A percentile compares a stretch with the other conserved stretches of the same genome.
Evolutionary conservation across 2,329 filamentous ascomycete species (phyloP).

Genomic region (Fusarium musae): DNA sequence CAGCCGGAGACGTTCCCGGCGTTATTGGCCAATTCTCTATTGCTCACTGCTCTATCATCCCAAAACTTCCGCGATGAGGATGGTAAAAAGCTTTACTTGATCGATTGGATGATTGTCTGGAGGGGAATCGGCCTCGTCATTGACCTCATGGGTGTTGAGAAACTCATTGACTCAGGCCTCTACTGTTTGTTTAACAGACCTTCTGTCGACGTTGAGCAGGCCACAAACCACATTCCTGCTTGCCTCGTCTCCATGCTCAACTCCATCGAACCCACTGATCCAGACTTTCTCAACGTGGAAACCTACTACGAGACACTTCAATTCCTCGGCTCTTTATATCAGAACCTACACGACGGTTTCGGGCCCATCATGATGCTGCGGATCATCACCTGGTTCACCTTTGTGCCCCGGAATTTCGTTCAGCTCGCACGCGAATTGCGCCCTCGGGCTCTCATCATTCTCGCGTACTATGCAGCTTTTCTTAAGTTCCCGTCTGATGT

Average conservation of each 20-base stretch:
- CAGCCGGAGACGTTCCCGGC: constrained; percentile 59
- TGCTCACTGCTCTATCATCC: constrained; percentile 63
- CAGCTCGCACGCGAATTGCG: constrained; percentile 54
- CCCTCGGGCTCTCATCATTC: constrained; percentile 61
- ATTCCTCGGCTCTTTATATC: constrained; percentile 63
- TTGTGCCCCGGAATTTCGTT: constrained; percentile 57
- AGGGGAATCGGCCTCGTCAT: constrained; percentile 63
- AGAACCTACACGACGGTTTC: constrained; percentile 58
- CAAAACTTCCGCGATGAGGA: constrained; percentile 62
- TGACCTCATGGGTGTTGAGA: constrained; percentile 45
- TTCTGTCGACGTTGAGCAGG: constrained; percentile 57
- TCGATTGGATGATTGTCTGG: constrained; percentile 68
- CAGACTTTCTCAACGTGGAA: constrained; percentile 52
- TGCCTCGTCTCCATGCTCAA: constrained; percentile 62
- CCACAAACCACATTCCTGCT: constrained; percentile 56
- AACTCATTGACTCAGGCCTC: constrained; percentile 55
- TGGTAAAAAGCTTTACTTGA: constrained; percentile 58
- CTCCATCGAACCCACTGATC: constrained; percentile 55
- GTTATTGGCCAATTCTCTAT: constrained; percentile 62
- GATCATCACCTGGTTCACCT: constrained; percentile 65
- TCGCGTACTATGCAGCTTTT: constrained; percentile 65
- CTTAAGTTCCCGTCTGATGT: constrained; percentile 54
- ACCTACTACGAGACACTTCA: constrained; percentile 60
- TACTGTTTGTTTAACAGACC: constrained; percentile 61
- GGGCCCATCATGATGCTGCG: constrained; percentile 59